phyloP scores from a whole-genome alignment of 1,284 basidiomycete genomes.

The Papiliotrema fonsecae region DNA sequence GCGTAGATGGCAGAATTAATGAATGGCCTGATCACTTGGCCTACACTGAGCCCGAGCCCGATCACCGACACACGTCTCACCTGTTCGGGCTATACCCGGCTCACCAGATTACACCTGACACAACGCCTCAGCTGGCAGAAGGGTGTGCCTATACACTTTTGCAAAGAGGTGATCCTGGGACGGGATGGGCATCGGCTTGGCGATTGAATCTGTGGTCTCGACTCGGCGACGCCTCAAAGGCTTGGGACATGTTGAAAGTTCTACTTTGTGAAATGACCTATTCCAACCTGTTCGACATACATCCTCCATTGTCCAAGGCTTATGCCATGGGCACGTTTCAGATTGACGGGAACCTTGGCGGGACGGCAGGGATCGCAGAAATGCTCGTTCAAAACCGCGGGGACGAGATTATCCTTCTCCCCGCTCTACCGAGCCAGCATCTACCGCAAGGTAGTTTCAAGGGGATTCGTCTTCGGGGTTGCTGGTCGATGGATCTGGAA shows the following conservation, averaged over 20 bases:
- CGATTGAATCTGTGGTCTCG: constrained; percentile 6
- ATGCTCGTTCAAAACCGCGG: constrained; percentile 6
- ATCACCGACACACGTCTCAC: constrained; percentile 9
- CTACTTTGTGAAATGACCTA: constrained; percentile 2
- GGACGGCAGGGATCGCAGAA: constrained; percentile 5
- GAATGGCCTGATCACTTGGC: constrained; percentile 8
- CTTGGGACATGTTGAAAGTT: neutral
- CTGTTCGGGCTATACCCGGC: constrained; percentile 9
- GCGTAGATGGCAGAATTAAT: constrained; percentile 1
- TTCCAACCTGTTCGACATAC: constrained; percentile 8
- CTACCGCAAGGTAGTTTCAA: neutral
- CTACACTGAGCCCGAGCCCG: constrained; percentile 1
- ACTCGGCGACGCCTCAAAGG: neutral
- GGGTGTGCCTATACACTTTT: neutral
- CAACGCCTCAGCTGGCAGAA: constrained; percentile 1
- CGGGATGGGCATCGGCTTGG: constrained; percentile 10
- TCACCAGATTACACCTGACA: neutral
- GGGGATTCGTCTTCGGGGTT: neutral
- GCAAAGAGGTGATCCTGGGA: constrained; percentile 1
- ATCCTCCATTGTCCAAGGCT: constrained; percentile 4
- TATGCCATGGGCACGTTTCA: constrained; percentile 4
- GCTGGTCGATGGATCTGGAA: neutral
- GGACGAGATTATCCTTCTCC: constrained; percentile 4
- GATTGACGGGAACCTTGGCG: constrained; percentile 13
- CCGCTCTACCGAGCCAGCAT: constrained; percentile 9